phyloP scores from a whole-genome alignment of 31 red algal genomes.

The Porphyra umbilicalis region DNA sequence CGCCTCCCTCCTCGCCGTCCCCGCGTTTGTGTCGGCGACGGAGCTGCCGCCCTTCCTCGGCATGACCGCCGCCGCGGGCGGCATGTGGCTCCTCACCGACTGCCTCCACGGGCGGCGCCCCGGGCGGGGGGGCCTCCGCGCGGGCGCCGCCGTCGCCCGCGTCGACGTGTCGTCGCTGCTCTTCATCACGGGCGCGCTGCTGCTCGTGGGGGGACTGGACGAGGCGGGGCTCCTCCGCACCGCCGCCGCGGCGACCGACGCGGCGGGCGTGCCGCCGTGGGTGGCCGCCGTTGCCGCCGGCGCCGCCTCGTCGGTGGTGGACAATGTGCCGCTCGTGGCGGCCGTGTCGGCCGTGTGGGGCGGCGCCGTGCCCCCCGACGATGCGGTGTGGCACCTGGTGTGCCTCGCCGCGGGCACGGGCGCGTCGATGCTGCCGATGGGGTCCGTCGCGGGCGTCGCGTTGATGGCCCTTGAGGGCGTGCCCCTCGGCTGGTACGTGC shows the following conservation, averaged over 20 bases:
- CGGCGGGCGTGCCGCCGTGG: background rate
- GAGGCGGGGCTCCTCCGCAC: background rate
- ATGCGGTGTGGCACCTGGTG: constrained; percentile 24
- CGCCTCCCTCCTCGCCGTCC: constrained; percentile 18
- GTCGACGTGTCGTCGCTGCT: constrained; percentile 17
- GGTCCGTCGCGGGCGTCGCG: constrained; percentile 26
- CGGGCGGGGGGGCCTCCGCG: constrained; percentile 3
- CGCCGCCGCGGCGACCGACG: background rate
- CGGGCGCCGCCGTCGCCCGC: constrained; percentile 1
- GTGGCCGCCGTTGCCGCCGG: background rate
- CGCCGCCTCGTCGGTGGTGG: constrained; percentile 2
- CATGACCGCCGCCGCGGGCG: constrained; percentile 18
- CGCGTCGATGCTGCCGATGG: constrained; percentile 12
- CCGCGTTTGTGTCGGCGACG: constrained; percentile 12
- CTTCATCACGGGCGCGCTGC: constrained; percentile 24
- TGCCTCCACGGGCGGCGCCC: constrained; percentile 15
- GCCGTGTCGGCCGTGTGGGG: constrained; percentile 24
- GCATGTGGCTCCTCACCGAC: constrained; percentile 34
- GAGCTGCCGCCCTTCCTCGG: constrained; percentile 26
- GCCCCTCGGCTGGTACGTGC: constrained; percentile 26
- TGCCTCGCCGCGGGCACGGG: constrained; percentile 17
- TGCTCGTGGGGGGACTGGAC: constrained; percentile 21
- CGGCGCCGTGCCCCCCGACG: constrained; percentile 5
- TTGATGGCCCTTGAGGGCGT: constrained; percentile 34
- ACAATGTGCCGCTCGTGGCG: constrained; percentile 36